Conservation (phyloP, 192 early-diverging fungal genomes). For the Coemansia erecta region DNA sequence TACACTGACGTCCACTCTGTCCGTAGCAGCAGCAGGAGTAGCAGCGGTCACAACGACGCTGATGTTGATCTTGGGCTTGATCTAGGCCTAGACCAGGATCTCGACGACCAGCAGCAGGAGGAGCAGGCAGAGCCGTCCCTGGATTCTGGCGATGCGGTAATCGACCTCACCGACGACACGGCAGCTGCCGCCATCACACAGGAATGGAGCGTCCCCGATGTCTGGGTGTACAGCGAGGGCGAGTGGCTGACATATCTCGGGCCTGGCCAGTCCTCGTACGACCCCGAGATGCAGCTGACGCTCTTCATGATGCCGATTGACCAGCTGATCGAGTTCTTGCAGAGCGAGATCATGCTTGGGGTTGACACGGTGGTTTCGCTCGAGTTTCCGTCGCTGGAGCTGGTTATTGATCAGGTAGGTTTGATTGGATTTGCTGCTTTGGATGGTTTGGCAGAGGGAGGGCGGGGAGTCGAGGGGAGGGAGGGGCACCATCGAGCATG, state of each 20-base stretch:
- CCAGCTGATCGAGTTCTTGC: slow-evolving; percentile 36
- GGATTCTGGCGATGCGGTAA: background rate
- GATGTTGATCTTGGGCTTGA: too few relatives aligned
- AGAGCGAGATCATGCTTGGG: slow-evolving; percentile 26
- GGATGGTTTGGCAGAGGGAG: background rate
- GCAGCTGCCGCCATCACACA: background rate
- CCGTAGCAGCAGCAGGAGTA: background rate
- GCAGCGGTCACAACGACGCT: background rate
- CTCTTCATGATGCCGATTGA: slow-evolving; percentile 30
- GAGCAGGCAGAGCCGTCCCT: background rate
- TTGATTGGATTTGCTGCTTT: background rate
- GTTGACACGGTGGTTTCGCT: slow-evolving; percentile 34
- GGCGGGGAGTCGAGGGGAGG: background rate
- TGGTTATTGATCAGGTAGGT: slow-evolving; percentile 48
- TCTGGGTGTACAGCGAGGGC: slow-evolving; percentile 40
- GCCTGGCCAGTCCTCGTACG: slow-evolving; percentile 28
- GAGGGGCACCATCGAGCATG: background rate
- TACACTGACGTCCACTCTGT: too few relatives aligned
- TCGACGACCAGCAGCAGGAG: slow-evolving; percentile 3
- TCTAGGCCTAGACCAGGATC: background rate
- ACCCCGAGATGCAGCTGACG: slow-evolving; percentile 16
- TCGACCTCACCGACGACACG: slow-evolving; percentile 3
- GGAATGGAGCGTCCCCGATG: slow-evolving; percentile 19
- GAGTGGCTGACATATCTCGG: slow-evolving; percentile 50
- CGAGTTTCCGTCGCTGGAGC: slow-evolving; percentile 42